Evolutionary conservation across 2,329 filamentous ascomycete genomes (phyloP), one percentile per base, ranked within the genome.

Genomic region (Trichoderma simmonsii): DNA sequence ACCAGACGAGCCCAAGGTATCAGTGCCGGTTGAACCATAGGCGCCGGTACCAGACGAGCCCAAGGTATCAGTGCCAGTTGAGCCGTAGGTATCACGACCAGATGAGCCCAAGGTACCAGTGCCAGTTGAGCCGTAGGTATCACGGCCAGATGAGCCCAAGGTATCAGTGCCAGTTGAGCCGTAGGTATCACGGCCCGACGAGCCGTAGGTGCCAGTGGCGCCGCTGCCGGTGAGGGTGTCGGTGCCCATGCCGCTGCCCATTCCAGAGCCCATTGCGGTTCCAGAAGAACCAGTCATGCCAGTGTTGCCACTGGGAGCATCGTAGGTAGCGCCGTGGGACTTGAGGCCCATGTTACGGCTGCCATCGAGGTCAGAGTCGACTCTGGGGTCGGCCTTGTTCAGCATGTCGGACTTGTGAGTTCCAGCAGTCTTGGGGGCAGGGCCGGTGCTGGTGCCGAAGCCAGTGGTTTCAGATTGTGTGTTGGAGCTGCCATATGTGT

Each of bases 361-460:
- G 70, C 78, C 76, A 71, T 85, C 84, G n/a, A 84, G 81, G 76
- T 89, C 86, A 6, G 84, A 86, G 76, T 89, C 87, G 54, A 88
- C 80, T 32, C 85, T 80, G n/a, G 87, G 87, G 73, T 89, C 87
- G 1, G 79, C 73, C 73, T 86, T 86, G 80, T 89, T 89, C 5
- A 80, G 79, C 3, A 82, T 6, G 61, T 85, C 81, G 24, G 81
- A 83, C 72, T 73, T 73, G 78, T 89, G 86, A 59, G 85, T 85
- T 0, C 74, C 74, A 4, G 74, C 72, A 59, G 72, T 71, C 68
- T 73, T 74, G 54, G 39, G 1, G 39, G 62, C 8, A 30, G 56
- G 43, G 14, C 71, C 48, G n/a, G 72, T 63, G 57, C 57, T 30
- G n/a, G 57, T n/a, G 12, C 57, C 57, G 3, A 60, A 60, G 9